Base-by-base conservation (phyloP, 768 basidiomycete species). In the Termitomyces sp. region DNA sequence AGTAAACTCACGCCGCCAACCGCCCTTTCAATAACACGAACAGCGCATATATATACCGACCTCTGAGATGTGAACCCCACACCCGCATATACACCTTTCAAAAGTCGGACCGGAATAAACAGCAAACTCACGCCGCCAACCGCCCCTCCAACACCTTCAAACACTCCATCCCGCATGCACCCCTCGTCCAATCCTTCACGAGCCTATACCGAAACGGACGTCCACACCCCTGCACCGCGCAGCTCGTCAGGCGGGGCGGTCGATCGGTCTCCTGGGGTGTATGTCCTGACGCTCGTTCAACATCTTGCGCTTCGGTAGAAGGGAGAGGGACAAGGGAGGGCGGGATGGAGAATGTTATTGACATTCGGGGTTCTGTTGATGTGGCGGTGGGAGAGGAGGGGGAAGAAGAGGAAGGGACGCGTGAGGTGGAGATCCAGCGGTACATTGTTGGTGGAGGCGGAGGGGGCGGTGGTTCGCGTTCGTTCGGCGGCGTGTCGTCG, bases 111-210 rank as follows among this genome's bases (percentile, higher is more conserved):
- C 28, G 28, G 28, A 4, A 28, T 28, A 28, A 28, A 2, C 28
- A 28, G 28, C 4, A 2, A 28, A 32, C 45, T 38, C 33, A 18
- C 8, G 22, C 45, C 22, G 18, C 39, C 13, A 36, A 57, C 33
- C 9, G 8, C 15, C 57, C 72, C 63, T 88, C 84, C 50, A 91
- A 68, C 7, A 78, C 56, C 63, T 84, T 86, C 66, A 91, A 74
- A 73, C 90, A 89, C 1, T 68, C 70, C 69, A 90, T 83, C 16
- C 87, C 89, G 69, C 90, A 92, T 1, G 86, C 87, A 1, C 87
- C 89, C 57, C 72, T 76, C 20, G 79, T 75, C 80, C 83, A 88
- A 64, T 90, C 83, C 58, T 74, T 81, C 28, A 88, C 86, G 2
- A 89, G 77, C 39, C 86, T 78, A 66, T 92, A 92, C 67, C 87